Evolutionary conservation across 441 rosid species (phyloP), one percentile per base, ranked within the genome.

Genomic region (Bruguiera hainesii): DNA sequence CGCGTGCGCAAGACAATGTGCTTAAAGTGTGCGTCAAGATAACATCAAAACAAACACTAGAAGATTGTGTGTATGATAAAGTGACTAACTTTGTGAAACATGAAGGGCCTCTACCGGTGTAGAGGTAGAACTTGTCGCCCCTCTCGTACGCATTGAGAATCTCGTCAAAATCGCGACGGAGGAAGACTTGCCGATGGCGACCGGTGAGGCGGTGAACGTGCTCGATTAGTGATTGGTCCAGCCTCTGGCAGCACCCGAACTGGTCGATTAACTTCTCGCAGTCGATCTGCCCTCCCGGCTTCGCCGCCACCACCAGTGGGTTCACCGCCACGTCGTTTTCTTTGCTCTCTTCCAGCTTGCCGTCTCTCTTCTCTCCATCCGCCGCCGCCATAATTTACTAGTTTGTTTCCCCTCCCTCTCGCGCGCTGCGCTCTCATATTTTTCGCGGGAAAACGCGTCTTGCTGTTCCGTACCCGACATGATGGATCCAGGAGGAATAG

Each of bases 31-130:
- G 26, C 26, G 26, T 26, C 26, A 26, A 26, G 26, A 26, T 1
- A 26, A 26, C 26, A 26, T 26, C 26, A 26, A 26, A 26, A 26
- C 26, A 26, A 26, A 26, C 26, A 26, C 26, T 26, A 26, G 2
- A 26, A 26, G 26, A 26, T 26, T 26, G 26, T 2, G 26, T 2
- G 26, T 26, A 26, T 26, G 26, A 26, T 26, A 1, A 26, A 26
- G 26, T 16, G n/a, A 73, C 82, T 80, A 31, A 89, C 96, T 88
- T 91, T 59, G 98, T 94, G 67, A 91, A 91, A 91, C 98, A 91
- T 87, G 74, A 89, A 94, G 99, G 99, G n/a, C 98, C 98, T 67
- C 99, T 73, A 4, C 99, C 97, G 0, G 98, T 91, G 60, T 94
- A 94, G 29, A 94, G 79, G 72, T 94, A 94, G 71, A 94, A 94